A percentile compares a stretch with the other conserved stretches of the same genome.
These are phyloP conservation scores for Aphanomyces invadans DNA, from an alignment of 352 stramenopile genomes.

Conservation along the genomic window DNA sequence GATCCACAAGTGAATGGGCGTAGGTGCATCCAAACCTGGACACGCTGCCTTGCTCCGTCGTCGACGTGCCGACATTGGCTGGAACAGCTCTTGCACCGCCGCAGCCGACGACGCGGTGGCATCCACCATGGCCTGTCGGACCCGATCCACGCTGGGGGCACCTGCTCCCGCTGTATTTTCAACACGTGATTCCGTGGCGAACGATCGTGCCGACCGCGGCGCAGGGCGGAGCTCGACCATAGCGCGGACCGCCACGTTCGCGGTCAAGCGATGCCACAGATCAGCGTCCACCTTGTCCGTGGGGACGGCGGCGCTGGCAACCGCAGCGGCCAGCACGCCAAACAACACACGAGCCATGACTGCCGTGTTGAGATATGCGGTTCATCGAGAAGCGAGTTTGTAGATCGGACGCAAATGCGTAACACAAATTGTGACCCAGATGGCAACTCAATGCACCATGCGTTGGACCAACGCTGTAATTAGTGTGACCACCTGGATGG, in stretches of 20 bases:
- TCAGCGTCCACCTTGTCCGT: background rate
- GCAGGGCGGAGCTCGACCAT: background rate
- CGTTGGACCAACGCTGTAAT: too few species aligned
- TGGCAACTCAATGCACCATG: too few species aligned
- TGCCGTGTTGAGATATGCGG: background rate
- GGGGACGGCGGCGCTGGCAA: too few species aligned
- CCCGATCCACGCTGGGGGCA: background rate
- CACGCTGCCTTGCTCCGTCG: background rate
- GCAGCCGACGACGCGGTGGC: background rate
- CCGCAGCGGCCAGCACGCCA: background rate
- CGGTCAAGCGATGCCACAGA: background rate
- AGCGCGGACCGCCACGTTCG: background rate
- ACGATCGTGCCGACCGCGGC: too few species aligned
- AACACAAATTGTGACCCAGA: too few species aligned
- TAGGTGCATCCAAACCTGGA: background rate
- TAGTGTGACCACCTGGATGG: too few species aligned
- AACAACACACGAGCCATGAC: background rate
- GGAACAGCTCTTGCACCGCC: background rate
- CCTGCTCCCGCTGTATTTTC: too few species aligned
- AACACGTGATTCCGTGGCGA: too few species aligned
- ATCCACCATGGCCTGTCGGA: conserved; percentile 7
- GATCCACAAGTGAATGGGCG: conserved; percentile 10
- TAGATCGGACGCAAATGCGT: too few species aligned
- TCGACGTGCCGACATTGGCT: conserved; percentile 2
- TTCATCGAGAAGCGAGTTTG: too few species aligned